phyloP scores from a whole-genome alignment of 2,329 filamentous ascomycete species.

The Neopestalotiopsis clavispora region DNA sequence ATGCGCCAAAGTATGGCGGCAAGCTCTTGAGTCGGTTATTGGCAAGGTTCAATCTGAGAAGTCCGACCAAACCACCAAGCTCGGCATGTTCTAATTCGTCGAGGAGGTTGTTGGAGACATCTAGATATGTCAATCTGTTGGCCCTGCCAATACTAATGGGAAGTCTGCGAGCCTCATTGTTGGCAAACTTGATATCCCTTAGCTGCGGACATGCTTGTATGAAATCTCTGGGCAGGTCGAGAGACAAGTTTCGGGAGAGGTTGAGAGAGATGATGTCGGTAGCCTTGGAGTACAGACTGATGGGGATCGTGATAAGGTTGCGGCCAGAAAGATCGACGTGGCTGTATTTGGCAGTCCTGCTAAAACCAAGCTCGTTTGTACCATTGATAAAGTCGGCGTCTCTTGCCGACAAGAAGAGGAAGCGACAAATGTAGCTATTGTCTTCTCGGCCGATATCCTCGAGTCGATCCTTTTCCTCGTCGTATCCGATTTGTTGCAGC shows the following conservation, averaged over 20 bases:
- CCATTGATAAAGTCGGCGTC: slow-evolving; percentile 79
- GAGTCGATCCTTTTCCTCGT: slow-evolving; percentile 77
- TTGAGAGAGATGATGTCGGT: slow-evolving; percentile 94
- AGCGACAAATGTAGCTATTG: slow-evolving; percentile 95
- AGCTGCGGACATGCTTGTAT: slow-evolving; percentile 91
- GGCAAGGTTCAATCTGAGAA: slow-evolving; percentile 89
- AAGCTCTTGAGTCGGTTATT: slow-evolving; percentile 87
- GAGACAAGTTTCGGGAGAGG: slow-evolving; percentile 86
- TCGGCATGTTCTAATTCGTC: slow-evolving; percentile 87
- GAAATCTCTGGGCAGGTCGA: slow-evolving; percentile 95
- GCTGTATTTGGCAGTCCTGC: slow-evolving; percentile 86
- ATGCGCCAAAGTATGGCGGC: slow-evolving; percentile 82
- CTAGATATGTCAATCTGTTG: slow-evolving; percentile 81
- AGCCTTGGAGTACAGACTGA: slow-evolving; percentile 89
- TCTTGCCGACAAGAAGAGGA: slow-evolving; percentile 90
- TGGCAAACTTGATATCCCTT: slow-evolving; percentile 93
- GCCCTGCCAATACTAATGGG: slow-evolving; percentile 85
- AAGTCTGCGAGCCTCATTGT: slow-evolving; percentile 87
- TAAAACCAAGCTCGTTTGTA: slow-evolving; percentile 79
- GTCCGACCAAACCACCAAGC: slow-evolving; percentile 72
- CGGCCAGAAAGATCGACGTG: slow-evolving; percentile 90
- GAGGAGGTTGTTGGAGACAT: slow-evolving; percentile 92
- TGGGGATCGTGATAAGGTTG: slow-evolving; percentile 93
- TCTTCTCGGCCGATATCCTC: slow-evolving; percentile 96
- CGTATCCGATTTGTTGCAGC: slow-evolving; percentile 88